Conservation (phyloP, 2,329 filamentous ascomycete species). For the Microthyrium microscopicum region DNA sequence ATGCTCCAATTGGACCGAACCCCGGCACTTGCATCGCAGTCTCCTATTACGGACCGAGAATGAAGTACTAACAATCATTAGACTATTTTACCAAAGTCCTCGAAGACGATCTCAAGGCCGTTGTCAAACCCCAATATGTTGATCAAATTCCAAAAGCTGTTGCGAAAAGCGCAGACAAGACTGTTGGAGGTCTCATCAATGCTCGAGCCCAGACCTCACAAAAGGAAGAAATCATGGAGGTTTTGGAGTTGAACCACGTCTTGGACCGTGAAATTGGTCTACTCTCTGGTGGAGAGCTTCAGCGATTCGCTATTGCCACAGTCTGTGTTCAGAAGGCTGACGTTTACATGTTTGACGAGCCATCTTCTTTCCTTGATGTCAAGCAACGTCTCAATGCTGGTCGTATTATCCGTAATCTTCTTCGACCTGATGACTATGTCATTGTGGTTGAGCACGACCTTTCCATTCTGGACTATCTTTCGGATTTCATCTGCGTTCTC, state of each 20-base stretch:
- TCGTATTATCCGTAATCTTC: slow-evolving; percentile 77
- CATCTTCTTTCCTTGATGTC: slow-evolving; percentile 96
- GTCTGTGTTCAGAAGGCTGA: slow-evolving; percentile 93
- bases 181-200: slow-evolving; percentile 63
- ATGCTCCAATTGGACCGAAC: not conserved
- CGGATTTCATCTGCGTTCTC: slow-evolving; percentile 93
- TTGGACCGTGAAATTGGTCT: slow-evolving; percentile 79
- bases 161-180: slow-evolving; percentile 61
- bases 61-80: slow-evolving; percentile 21
- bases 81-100: slow-evolving; percentile 98
- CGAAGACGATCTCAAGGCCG: slow-evolving; percentile 91
- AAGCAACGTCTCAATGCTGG: slow-evolving; percentile 94
- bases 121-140: slow-evolving; percentile 98
- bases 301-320: slow-evolving; percentile 92
- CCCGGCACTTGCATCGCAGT: not conserved
- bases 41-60: not conserved
- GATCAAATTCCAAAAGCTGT: slow-evolving; percentile 94
- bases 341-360: slow-evolving; percentile 97
- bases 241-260: slow-evolving; percentile 44
- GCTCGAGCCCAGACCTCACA: slow-evolving; percentile 63
- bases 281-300: slow-evolving; percentile 92
- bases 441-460: slow-evolving; percentile 99
- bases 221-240: slow-evolving; percentile 63
- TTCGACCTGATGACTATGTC: slow-evolving; percentile 81
- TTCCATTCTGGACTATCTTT: slow-evolving; percentile 95